phyloP scores from a whole-genome alignment of 768 basidiomycete species.

The Suillus subaureus region DNA sequence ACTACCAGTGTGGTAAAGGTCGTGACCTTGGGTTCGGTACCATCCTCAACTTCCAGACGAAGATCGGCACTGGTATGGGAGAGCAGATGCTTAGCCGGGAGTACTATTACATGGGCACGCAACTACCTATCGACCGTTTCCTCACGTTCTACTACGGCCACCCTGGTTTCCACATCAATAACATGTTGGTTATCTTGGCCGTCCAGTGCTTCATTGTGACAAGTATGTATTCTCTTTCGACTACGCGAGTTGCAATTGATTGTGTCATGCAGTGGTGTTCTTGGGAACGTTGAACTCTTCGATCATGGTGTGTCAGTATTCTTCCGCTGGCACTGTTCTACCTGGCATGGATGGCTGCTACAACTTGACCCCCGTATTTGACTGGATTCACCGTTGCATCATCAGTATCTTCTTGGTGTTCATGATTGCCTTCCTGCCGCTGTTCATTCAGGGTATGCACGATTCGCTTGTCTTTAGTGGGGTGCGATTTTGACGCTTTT shows the following conservation, averaged over 20 bases:
- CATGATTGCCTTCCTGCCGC: constrained; percentile 92
- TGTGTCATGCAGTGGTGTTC: constrained; percentile 73
- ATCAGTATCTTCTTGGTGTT: constrained; percentile 99
- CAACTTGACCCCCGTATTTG: constrained; percentile 89
- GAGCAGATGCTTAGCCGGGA: constrained; percentile 99
- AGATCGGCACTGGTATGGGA: constrained; percentile 99
- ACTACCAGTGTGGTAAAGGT: constrained; percentile 99
- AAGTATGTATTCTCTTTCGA: constrained; percentile 51
- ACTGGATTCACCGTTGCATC: constrained; percentile 96
- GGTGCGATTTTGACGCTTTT: constrained; percentile 18
- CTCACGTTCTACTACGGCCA: constrained; percentile 99
- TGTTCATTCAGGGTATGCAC: constrained; percentile 87
- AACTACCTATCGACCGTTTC: constrained; percentile 97
- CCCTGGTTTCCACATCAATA: constrained; percentile 99
- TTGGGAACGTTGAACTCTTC: constrained; percentile 89
- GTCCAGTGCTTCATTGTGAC: constrained; percentile 95
- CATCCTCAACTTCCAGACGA: constrained; percentile 99
- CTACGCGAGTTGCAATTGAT: constrained; percentile 17
- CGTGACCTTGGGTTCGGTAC: constrained; percentile 99
- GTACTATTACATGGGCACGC: constrained; percentile 98
- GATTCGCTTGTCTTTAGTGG: neutral
- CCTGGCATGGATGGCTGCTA: constrained; percentile 89
- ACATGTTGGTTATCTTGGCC: constrained; percentile 97
- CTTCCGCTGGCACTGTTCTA: constrained; percentile 66
- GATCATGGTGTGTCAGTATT: constrained; percentile 80